Percentiles rank a stretch among this genome's conserved stretches.
Evolutionary conservation across 2,329 filamentous ascomycete species (phyloP).

Genomic region (Colletotrichum sp.): DNA sequence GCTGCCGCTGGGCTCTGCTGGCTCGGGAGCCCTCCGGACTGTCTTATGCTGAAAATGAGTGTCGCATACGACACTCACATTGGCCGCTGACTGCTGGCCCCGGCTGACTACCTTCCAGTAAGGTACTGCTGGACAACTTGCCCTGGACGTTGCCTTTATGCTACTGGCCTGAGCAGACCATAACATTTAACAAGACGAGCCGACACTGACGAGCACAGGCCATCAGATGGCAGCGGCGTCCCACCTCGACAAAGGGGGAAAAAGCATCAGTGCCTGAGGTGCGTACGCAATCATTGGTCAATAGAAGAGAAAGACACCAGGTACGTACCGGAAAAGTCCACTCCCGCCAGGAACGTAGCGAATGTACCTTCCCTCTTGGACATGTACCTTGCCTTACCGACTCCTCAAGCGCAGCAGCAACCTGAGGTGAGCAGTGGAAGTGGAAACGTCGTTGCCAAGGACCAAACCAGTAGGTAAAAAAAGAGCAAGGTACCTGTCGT

Average conservation of each 20-base stretch:
- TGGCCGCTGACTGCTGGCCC: neutral
- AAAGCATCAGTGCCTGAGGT: neutral
- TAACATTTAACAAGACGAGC: neutral
- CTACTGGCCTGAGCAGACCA: neutral
- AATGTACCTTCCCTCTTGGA: neutral
- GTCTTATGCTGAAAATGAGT: neutral
- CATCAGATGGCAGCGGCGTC: constrained; percentile 2
- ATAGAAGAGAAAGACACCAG: neutral
- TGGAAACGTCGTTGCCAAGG: constrained; percentile 5
- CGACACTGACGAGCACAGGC: constrained; percentile 5
- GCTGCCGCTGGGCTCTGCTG: neutral
- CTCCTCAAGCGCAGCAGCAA: neutral
- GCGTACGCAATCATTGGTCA: neutral
- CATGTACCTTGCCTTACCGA: constrained; percentile 8
- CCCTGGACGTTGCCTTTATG: neutral
- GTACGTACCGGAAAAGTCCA: neutral
- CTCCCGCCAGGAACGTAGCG: neutral
- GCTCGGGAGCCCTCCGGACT: neutral
- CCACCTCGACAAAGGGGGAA: neutral
- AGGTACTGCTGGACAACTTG: neutral
- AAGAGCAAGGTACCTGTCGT: constrained; percentile 10
- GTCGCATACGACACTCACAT: neutral
- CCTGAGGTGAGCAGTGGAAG: neutral
- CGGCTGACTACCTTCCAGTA: neutral
- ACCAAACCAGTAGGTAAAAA: neutral